Conservation (phyloP, 2,329 filamentous ascomycete genomes). For the Epichloe brachyelytri region DNA sequence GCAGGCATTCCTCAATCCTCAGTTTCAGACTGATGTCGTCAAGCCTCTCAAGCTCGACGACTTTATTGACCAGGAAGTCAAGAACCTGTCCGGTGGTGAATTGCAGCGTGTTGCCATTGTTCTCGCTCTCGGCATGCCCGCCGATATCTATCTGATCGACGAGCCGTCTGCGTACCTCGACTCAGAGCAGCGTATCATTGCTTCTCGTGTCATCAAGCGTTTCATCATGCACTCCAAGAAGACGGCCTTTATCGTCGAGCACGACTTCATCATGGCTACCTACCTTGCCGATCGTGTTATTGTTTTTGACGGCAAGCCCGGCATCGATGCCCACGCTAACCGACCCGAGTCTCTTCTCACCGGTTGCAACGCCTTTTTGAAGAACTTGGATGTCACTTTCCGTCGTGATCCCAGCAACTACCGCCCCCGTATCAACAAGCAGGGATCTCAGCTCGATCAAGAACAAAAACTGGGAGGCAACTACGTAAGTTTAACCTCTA, state of each 20-base stretch:
- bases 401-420: slow-evolving; percentile 92
- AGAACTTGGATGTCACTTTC: slow-evolving; percentile 97
- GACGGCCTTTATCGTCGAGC: slow-evolving; percentile 97
- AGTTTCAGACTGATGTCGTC: slow-evolving; percentile 99
- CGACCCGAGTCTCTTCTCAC: slow-evolving; percentile 82
- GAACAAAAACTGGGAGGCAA: slow-evolving; percentile 92
- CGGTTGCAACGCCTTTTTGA: slow-evolving; percentile 91
- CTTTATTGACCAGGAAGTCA: slow-evolving; percentile 98
- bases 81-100: slow-evolving; percentile 98
- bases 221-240: slow-evolving; percentile 99
- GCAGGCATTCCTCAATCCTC: slow-evolving; percentile 85
- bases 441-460: slow-evolving; percentile 88
- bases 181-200: slow-evolving; percentile 97
- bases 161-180: slow-evolving; percentile 96
- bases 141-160: slow-evolving; percentile 97
- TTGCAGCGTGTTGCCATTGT: slow-evolving; percentile 98
- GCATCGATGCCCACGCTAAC: slow-evolving; percentile 78
- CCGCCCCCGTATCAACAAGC: slow-evolving; percentile 97
- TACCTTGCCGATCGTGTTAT: slow-evolving; percentile 84
- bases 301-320: slow-evolving; percentile 92
- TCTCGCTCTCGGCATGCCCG: slow-evolving; percentile 84
- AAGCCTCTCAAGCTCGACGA: slow-evolving; percentile 98
- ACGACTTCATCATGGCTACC: slow-evolving; percentile 96
- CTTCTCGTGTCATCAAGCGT: slow-evolving; percentile 93
- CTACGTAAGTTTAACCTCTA: slow-evolving; percentile 51